Conservation (phyloP, 2,329 filamentous ascomycete genomes). For the Xylaria sp. region DNA sequence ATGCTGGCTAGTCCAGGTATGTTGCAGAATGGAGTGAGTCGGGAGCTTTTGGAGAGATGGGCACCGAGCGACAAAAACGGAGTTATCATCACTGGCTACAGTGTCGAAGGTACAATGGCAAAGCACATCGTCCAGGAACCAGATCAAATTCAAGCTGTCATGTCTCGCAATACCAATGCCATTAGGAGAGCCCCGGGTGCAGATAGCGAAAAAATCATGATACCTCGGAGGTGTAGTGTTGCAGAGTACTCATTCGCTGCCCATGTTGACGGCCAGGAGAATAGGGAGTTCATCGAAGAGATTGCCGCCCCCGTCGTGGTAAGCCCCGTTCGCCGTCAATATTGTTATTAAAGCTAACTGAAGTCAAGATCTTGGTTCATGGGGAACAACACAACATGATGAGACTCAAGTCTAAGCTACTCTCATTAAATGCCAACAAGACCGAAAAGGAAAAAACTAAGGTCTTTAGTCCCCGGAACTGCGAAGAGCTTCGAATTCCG, state of each 20-base stretch:
- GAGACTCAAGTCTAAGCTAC: conserved; percentile 90
- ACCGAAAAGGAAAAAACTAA: conserved; percentile 83
- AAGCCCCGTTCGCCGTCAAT: conserved; percentile 55
- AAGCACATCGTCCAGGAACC: conserved; percentile 95
- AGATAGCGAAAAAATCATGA: conserved; percentile 88
- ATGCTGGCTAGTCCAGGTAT: conserved; percentile 99
- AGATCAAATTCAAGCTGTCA: conserved; percentile 92
- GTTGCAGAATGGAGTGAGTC: conserved; percentile 94
- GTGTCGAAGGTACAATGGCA: conserved; percentile 98
- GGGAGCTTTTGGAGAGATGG: conserved; percentile 94
- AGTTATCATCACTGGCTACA: conserved; percentile 98
- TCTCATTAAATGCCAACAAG: conserved; percentile 89
- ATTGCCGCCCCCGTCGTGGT: conserved; percentile 91
- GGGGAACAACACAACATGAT: conserved; percentile 99
- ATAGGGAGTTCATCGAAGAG: conserved; percentile 96
- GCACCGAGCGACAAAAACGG: conserved; percentile 96
- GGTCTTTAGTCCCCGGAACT: conserved; percentile 93
- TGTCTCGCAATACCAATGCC: conserved; percentile 76
- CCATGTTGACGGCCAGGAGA: conserved; percentile 95
- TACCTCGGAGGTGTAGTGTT: conserved; percentile 90
- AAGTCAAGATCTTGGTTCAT: conserved; percentile 84
- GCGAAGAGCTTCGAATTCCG: conserved; percentile 92
- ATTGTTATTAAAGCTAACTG: conserved; percentile 32
- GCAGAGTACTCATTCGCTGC: conserved; percentile 96
- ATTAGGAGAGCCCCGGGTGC: conserved; percentile 71